Percentiles rank a stretch among this genome's conserved stretches.
Conservation (phyloP, 2,329 filamentous ascomycete genomes). For the Colletotrichum sp. region DNA sequence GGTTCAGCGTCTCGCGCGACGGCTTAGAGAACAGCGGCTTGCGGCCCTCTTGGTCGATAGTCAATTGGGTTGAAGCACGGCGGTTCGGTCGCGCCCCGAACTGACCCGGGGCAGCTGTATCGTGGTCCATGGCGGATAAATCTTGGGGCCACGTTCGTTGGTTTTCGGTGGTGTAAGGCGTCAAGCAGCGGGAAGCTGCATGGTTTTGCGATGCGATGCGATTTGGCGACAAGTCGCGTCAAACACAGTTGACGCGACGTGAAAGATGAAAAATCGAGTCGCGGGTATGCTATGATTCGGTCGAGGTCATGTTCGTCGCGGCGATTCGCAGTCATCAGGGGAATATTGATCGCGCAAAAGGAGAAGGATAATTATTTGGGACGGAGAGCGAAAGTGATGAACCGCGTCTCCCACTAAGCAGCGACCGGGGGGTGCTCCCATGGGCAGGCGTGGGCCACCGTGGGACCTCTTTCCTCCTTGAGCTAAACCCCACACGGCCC, state of each 20-base stretch:
- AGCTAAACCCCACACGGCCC: slow-evolving; percentile 7
- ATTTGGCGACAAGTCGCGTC: slow-evolving; percentile 13
- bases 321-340: slow-evolving; percentile 12
- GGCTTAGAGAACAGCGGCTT: slow-evolving; percentile 42
- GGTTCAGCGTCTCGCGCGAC: slow-evolving; percentile 22
- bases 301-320: neutral
- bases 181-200: slow-evolving; percentile 15
- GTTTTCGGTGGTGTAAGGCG: neutral
- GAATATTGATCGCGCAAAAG: slow-evolving; percentile 7
- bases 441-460: neutral
- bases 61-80: slow-evolving; percentile 27
- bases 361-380: slow-evolving; percentile 10
- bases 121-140: slow-evolving; percentile 28
- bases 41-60: slow-evolving; percentile 43
- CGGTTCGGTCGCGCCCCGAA: slow-evolving; percentile 26
- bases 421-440: slow-evolving; percentile 1
- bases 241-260: neutral
- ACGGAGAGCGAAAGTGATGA: neutral
- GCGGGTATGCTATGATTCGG: neutral
- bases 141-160: neutral
- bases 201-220: slow-evolving; percentile 7
- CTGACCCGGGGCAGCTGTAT: slow-evolving; percentile 17
- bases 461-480: slow-evolving; percentile 9
- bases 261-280: neutral
- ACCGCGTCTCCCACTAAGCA: slow-evolving; percentile 10